Percentiles rank a stretch among this genome's conserved stretches.
These are phyloP conservation scores for Zelonia costaricensis DNA, from an alignment of 208 protist genomes.

Conservation along the genomic window DNA sequence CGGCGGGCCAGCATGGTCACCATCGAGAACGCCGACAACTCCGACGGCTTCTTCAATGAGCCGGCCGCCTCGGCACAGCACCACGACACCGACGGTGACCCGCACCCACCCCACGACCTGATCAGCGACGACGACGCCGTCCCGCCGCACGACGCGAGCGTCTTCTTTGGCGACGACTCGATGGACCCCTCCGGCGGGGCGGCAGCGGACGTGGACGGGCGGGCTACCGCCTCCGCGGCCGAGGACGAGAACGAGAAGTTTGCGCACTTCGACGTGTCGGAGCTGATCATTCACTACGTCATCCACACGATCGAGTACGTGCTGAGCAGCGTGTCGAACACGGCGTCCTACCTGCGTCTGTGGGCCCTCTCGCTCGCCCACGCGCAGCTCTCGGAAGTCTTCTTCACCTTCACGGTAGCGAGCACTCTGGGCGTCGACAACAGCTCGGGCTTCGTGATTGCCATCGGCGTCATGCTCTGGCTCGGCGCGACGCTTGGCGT, in stretches of 20 bases:
- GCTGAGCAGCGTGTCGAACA: conserved; percentile 99
- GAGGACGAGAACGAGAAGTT: conserved; percentile 38
- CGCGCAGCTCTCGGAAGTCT: conserved; percentile 95
- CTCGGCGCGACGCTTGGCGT: conserved; percentile 94
- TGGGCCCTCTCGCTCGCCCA: conserved; percentile 99
- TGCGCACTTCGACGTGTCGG: conserved; percentile 88
- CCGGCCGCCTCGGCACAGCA: conserved; percentile 11
- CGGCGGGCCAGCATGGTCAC: conserved; percentile 12
- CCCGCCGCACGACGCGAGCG: background rate
- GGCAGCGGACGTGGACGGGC: background rate
- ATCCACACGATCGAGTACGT: conserved; percentile 99
- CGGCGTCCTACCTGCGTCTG: conserved; percentile 99
- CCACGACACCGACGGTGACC: background rate
- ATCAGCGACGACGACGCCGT: conserved; percentile 24
- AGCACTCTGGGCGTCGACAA: conserved; percentile 51
- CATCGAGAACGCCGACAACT: conserved; percentile 14
- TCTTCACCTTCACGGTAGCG: conserved; percentile 79
- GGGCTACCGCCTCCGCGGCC: background rate
- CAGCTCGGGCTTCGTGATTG: conserved; percentile 64
- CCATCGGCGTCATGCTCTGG: conserved; percentile 93
- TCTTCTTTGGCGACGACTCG: conserved; percentile 19
- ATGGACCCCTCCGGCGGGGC: conserved; percentile 8
- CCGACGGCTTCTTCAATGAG: conserved; percentile 22
- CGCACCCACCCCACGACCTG: background rate
- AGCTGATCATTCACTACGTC: conserved; percentile 97